Percentiles rank a stretch among this genome's conserved stretches.
phyloP scores from a whole-genome alignment of 2,329 filamentous ascomycete genomes.

The Sporothrix curviconia region DNA sequence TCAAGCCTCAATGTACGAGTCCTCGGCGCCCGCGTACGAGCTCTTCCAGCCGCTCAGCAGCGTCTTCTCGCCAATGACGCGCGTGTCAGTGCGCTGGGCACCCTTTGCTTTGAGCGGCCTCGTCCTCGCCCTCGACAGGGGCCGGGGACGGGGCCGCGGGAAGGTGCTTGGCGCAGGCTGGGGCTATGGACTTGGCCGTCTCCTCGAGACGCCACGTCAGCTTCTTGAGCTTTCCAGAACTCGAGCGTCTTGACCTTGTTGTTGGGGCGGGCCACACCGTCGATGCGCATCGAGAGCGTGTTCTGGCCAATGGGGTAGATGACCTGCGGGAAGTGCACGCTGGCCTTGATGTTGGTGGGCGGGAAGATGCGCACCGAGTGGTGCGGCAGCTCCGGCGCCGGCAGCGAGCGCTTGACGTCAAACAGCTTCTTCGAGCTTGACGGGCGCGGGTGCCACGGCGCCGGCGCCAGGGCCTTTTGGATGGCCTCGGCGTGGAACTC shows the following conservation, averaged over 20 bases:
- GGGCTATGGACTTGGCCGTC: slow-evolving; percentile 69
- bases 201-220: slow-evolving; percentile 92
- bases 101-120: slow-evolving; percentile 50
- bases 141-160: slow-evolving; percentile 26
- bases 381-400: slow-evolving; percentile 68
- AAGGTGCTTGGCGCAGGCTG: slow-evolving; percentile 71
- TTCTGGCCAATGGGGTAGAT: slow-evolving; percentile 83
- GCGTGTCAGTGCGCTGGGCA: slow-evolving; percentile 64
- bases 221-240: slow-evolving; percentile 82
- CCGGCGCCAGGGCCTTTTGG: slow-evolving; percentile 49
- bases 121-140: background rate
- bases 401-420: slow-evolving; percentile 71
- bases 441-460: slow-evolving; percentile 29
- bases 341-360: slow-evolving; percentile 85
- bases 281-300: slow-evolving; percentile 70
- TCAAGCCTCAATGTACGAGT: slow-evolving; percentile 68
- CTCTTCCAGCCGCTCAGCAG: slow-evolving; percentile 88
- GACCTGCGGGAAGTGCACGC: slow-evolving; percentile 72
- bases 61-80: slow-evolving; percentile 72
- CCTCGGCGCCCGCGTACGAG: slow-evolving; percentile 40
- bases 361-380: slow-evolving; percentile 92
- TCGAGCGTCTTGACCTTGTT: slow-evolving; percentile 63
- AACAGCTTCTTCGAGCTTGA: slow-evolving; percentile 63
- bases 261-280: slow-evolving; percentile 72
- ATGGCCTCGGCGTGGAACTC: slow-evolving; percentile 63